A percentile compares a stretch with the other conserved stretches of the same genome.
phyloP scores from a whole-genome alignment of 352 stramenopile species.

The Elongisporangium anandrum region DNA sequence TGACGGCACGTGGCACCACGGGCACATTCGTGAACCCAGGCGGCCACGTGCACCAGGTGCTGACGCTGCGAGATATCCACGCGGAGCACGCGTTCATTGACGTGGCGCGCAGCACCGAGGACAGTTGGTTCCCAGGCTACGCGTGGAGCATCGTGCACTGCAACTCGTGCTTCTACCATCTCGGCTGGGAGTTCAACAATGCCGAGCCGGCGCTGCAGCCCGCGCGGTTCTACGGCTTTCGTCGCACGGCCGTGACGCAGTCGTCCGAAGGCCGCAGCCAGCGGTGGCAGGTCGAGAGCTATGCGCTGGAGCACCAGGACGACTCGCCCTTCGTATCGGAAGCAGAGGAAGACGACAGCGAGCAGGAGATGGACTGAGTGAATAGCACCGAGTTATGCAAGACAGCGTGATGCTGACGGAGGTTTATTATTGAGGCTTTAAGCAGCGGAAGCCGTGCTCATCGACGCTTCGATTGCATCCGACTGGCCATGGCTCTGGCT shows the following conservation, averaged over 20 bases:
- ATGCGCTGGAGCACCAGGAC: conserved; percentile 3
- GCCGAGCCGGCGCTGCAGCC: conserved; percentile 25
- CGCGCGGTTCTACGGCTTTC: conserved; percentile 61
- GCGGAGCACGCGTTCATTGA: conserved; percentile 39
- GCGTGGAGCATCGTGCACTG: conserved; percentile 81
- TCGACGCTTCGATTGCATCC: background rate
- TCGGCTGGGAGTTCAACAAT: conserved; percentile 75
- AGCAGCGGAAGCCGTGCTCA: background rate
- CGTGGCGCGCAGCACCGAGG: conserved; percentile 37
- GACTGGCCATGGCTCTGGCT: background rate
- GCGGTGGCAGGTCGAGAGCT: background rate
- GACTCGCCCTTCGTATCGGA: conserved; percentile 7
- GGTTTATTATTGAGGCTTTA: background rate
- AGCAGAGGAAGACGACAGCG: conserved; percentile 9
- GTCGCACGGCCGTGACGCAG: conserved; percentile 48
- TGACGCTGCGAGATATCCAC: conserved; percentile 62
- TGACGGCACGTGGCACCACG: conserved; percentile 47
- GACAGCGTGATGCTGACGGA: background rate
- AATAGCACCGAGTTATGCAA: background rate
- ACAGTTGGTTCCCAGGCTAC: conserved; percentile 81
- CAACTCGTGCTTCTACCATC: conserved; percentile 52
- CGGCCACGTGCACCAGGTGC: conserved; percentile 74
- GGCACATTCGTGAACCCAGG: conserved; percentile 82
- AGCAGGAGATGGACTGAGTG: background rate
- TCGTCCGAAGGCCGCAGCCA: conserved; percentile 7